phyloP scores from a whole-genome alignment of 176 grass and related monocot genomes.

The Bothriochloa decipiens region DNA sequence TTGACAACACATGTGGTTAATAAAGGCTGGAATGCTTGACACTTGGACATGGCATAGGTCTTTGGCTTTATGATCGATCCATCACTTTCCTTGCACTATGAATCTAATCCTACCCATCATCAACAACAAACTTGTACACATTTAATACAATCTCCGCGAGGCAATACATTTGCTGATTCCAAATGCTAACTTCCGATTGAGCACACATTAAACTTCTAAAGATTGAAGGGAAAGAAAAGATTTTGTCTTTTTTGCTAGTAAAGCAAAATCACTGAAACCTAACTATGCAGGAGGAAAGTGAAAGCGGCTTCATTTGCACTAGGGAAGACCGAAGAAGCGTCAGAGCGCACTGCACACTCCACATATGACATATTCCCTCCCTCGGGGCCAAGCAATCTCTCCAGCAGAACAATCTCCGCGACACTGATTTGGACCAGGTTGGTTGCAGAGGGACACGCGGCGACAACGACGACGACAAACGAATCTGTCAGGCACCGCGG shows the following conservation, averaged over 20 bases:
- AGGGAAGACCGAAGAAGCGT: background rate
- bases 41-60: background rate
- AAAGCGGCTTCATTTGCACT: constrained; percentile 17
- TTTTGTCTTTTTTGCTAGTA: background rate
- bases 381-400: constrained; percentile 58
- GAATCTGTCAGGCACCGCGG: no score
- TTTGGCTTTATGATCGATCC: constrained; percentile 17
- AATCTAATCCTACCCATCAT: constrained; percentile 16
- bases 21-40: background rate
- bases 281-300: constrained; percentile 1
- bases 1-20: background rate
- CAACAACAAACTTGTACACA: constrained; percentile 17
- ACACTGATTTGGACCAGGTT: background rate
- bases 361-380: constrained; percentile 53
- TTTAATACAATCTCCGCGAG: background rate
- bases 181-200: background rate
- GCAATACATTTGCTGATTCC: background rate
- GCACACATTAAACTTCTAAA: background rate
- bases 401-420: background rate
- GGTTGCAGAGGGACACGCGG: constrained; percentile 15
- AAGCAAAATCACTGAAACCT: constrained; percentile 16
- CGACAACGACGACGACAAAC: background rate
- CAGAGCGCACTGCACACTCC: constrained; percentile 4
- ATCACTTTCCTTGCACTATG: constrained; percentile 17
- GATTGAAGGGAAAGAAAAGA: background rate